Evolutionary conservation across 106 monocot genomes (phyloP).

Genomic region (Cymbidium sinense): DNA sequence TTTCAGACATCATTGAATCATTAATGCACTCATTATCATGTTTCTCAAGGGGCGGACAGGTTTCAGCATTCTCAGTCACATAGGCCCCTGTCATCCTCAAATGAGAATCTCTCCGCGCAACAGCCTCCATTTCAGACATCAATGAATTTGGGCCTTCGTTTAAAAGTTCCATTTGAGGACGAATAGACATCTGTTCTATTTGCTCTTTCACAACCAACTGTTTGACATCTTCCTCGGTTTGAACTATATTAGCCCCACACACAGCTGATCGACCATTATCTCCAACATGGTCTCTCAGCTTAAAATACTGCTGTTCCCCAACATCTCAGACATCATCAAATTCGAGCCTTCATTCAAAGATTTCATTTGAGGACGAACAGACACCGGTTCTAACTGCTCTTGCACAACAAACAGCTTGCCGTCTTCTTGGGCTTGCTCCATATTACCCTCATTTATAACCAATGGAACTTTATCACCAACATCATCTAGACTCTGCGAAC

Average conservation of each 20-base stretch:
- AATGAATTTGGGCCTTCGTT: no score
- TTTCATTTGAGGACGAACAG: background rate
- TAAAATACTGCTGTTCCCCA: background rate
- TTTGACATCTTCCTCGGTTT: slow-evolving; percentile 6
- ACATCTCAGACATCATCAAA: no score
- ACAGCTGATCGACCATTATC: slow-evolving; percentile 7
- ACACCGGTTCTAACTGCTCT: slow-evolving; percentile 3
- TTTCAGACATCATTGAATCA: no score
- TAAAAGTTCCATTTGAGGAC: background rate
- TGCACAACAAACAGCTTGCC: slow-evolving; percentile 6
- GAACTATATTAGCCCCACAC: slow-evolving; percentile 11
- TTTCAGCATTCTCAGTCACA: no score
- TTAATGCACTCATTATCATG: no score
- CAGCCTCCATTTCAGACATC: no score
- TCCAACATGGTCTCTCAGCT: slow-evolving; percentile 11
- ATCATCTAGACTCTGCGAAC: slow-evolving; percentile 7
- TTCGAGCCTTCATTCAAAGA: no score
- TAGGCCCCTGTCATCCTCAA: no score
- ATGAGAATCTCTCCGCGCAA: no score
- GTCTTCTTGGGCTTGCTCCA: slow-evolving; percentile 13
- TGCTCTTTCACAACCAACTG: slow-evolving; percentile 15
- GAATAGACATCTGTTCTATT: background rate
- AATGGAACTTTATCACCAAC: slow-evolving; percentile 13
- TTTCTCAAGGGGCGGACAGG: no score
- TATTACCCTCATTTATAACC: slow-evolving; percentile 9